Base-by-base conservation (phyloP, 805 yeast species). In the Cyberlindnera mississippiensis region DNA sequence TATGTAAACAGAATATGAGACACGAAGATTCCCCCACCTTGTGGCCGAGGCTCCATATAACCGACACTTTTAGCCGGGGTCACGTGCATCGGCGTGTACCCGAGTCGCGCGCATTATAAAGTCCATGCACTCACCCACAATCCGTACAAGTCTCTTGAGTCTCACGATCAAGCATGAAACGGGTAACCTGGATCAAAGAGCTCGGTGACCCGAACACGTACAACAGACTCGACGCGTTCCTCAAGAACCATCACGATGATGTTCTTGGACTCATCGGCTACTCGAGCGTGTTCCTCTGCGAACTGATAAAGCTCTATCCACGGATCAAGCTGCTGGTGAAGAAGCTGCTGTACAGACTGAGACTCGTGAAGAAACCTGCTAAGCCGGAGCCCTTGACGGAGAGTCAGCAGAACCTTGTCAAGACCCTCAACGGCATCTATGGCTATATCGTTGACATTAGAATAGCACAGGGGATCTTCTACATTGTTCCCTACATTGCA, bases 381-480 rank as follows among this genome's bases (percentile, higher is more conserved):
- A 28, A 20, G 1, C 28, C 30, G 27, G 37, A 40, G 18, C 39
- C 38, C 13, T 30, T 50, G 9, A 33, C 47, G 1, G 37, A 30
- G 28, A n/a, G 7, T 6, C 53, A 49, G 16, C 14, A 24, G 30
- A n/a, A 37, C 4, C 15, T 42, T 18, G 42, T 45, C 4, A 18
- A 29, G 3, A 37, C 35, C 4, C 33, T 53, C 17, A 49, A 43
- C 22, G 33, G 27, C 9, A 24, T 51, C 3, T 53, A 53, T 31
- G 47, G 46, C 1, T 49, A 53, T 38, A 41, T 53, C 9, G 51
- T 40, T 1, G 57, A 53, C 38, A 43, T 53, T 11, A 42, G 53
- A 15, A 42, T 51, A 14, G 51, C 54, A 3, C 37, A 42, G 33
- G 45, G 49, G 4, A 48, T 53, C 17, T 53, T 53, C 36, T 49